phyloP scores from a whole-genome alignment of 2,329 filamentous ascomycete genomes.

The Pseudopithomyces maydicus region DNA sequence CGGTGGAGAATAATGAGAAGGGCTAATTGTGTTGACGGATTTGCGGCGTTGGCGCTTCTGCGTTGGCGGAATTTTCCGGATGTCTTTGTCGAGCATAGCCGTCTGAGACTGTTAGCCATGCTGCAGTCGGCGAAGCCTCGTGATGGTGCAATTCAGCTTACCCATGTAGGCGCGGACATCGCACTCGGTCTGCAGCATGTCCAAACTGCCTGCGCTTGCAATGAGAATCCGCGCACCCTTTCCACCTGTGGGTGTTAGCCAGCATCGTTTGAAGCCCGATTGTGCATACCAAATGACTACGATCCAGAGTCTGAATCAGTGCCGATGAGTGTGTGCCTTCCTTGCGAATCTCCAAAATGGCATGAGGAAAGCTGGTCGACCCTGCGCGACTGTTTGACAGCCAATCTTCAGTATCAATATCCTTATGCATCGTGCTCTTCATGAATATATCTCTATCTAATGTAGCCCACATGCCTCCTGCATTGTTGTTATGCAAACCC shows the following conservation, averaged over 20 bases:
- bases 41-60: slow-evolving; percentile 34
- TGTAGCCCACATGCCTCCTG: slow-evolving; percentile 53
- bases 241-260: slow-evolving; percentile 47
- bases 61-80: slow-evolving; percentile 57
- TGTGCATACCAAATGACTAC: slow-evolving; percentile 52
- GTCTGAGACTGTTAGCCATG: slow-evolving; percentile 26
- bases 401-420: slow-evolving; percentile 40
- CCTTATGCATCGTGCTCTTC: slow-evolving; percentile 34
- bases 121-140: not conserved
- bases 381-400: slow-evolving; percentile 26
- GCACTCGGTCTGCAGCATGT: slow-evolving; percentile 50
- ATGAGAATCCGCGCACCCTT: slow-evolving; percentile 58
- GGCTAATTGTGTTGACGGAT: slow-evolving; percentile 26
- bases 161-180: slow-evolving; percentile 56
- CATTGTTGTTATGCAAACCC: slow-evolving; percentile 51
- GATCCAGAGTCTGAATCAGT: slow-evolving; percentile 51
- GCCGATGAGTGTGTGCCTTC: slow-evolving; percentile 49
- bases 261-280: slow-evolving; percentile 3
- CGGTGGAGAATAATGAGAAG: slow-evolving; percentile 33
- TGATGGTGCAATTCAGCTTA: slow-evolving; percentile 20
- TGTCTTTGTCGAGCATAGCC: slow-evolving; percentile 54
- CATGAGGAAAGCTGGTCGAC: slow-evolving; percentile 53
- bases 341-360: slow-evolving; percentile 56
- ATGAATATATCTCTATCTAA: slow-evolving; percentile 55
- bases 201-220: slow-evolving; percentile 60